phyloP scores from a whole-genome alignment of 2,329 filamentous ascomycete genomes.

The Lachnellula suecica region DNA sequence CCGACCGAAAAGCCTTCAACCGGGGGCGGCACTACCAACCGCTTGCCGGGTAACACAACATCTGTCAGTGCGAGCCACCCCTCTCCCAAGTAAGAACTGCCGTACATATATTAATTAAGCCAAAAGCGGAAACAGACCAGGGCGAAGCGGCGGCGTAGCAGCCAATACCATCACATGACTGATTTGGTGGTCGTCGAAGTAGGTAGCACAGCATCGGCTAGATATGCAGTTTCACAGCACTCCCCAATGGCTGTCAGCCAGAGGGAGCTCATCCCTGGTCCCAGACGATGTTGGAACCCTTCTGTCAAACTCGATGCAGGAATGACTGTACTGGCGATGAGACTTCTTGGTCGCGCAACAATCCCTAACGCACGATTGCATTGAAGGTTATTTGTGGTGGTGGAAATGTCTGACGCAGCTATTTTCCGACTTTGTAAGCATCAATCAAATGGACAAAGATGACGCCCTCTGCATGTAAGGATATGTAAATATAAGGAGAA shows the following conservation, averaged over 20 bases:
- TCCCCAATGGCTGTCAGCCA: background rate
- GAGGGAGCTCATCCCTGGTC: background rate
- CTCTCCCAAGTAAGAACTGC: background rate
- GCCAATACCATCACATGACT: background rate
- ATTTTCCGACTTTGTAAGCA: background rate
- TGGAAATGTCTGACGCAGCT: background rate
- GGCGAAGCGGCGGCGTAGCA: background rate
- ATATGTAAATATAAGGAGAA: slow-evolving; percentile 4
- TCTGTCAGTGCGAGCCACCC: background rate
- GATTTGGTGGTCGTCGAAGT: background rate
- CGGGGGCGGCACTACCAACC: background rate
- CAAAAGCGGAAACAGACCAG: background rate
- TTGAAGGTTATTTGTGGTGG: background rate
- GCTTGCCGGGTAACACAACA: background rate
- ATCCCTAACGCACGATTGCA: background rate
- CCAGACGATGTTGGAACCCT: background rate
- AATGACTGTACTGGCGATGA: background rate
- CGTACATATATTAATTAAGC: background rate
- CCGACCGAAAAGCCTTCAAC: too few species aligned
- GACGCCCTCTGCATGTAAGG: background rate
- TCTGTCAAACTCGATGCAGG: background rate
- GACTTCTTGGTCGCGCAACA: background rate
- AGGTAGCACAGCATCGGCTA: background rate
- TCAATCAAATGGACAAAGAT: background rate
- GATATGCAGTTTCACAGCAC: too few species aligned